These are phyloP conservation scores for Emergomyces africanus DNA, from an alignment of 2,329 filamentous ascomycete genomes.

Conservation along the genomic window DNA sequence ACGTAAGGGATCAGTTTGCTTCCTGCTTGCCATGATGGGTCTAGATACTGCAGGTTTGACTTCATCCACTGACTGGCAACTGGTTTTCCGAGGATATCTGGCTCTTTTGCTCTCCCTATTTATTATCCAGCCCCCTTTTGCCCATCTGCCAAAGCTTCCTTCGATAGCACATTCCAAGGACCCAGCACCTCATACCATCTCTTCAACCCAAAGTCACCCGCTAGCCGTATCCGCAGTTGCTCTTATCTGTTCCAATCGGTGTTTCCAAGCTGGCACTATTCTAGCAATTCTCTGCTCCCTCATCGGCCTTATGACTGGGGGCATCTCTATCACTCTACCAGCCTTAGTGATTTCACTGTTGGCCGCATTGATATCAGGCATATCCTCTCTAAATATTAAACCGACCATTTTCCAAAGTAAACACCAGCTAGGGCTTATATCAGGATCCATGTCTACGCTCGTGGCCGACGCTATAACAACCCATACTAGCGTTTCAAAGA, in stretches of 20 bases:
- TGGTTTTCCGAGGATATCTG: slow-evolving; percentile 3
- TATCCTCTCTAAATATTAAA: slow-evolving; percentile 19
- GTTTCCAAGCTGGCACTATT: slow-evolving; percentile 2
- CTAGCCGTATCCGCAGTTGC: neutral
- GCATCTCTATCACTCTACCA: neutral
- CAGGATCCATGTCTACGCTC: neutral
- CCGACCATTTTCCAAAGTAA: neutral
- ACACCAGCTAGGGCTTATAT: neutral
- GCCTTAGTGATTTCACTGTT: neutral
- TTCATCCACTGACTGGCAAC: neutral
- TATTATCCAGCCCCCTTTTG: slow-evolving; percentile 37
- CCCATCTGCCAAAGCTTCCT: neutral
- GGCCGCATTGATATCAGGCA: slow-evolving; percentile 8
- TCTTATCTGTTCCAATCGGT: slow-evolving; percentile 20
- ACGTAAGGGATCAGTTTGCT: slow-evolving; percentile 2
- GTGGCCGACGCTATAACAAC: neutral
- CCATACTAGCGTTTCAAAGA: neutral
- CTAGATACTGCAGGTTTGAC: slow-evolving; percentile 1
- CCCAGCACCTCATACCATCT: neutral
- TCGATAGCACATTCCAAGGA: neutral
- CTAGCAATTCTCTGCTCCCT: slow-evolving; percentile 15
- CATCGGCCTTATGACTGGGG: slow-evolving; percentile 12
- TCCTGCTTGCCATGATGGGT: slow-evolving; percentile 5
- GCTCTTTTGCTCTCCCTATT: slow-evolving; percentile 26
- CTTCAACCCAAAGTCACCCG: neutral